A percentile compares a stretch with the other conserved stretches of the same genome.
phyloP scores from a whole-genome alignment of 2,329 filamentous ascomycete genomes.

The Lecanicillium sp. region DNA sequence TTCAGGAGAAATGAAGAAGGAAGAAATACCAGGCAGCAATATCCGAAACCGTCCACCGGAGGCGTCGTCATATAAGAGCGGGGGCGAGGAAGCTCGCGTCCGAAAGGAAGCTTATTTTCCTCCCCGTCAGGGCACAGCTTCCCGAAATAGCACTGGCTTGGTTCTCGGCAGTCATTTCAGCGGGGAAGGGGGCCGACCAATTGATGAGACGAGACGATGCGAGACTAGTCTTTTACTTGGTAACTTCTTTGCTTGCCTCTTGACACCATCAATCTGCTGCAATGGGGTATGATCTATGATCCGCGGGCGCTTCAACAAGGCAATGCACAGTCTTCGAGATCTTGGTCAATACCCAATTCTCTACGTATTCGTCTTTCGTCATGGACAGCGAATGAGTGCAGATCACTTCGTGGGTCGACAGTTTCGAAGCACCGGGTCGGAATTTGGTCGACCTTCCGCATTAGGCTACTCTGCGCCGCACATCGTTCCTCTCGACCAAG shows the following conservation, averaged over 20 bases:
- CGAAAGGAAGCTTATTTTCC: neutral
- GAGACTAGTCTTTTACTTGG: neutral
- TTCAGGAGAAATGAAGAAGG: neutral
- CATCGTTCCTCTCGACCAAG: neutral
- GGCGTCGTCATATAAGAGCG: neutral
- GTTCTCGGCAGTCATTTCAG: neutral
- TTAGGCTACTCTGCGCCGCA: neutral
- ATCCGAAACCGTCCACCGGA: neutral
- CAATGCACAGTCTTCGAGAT: neutral
- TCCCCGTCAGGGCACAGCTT: neutral
- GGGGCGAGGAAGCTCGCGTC: neutral
- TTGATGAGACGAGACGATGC: too few relatives aligned
- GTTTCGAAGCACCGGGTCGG: neutral
- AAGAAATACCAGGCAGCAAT: neutral
- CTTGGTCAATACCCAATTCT: neutral
- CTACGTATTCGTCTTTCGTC: neutral
- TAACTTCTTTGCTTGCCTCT: neutral
- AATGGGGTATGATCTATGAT: neutral
- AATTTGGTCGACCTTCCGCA: neutral
- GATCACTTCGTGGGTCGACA: neutral
- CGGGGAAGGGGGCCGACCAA: too few relatives aligned
- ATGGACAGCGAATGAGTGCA: neutral
- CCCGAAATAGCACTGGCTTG: neutral
- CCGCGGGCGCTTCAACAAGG: neutral
- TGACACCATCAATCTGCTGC: neutral